Evolutionary conservation across 257 asterid species (phyloP).

Genomic region (Solanum chilense): DNA sequence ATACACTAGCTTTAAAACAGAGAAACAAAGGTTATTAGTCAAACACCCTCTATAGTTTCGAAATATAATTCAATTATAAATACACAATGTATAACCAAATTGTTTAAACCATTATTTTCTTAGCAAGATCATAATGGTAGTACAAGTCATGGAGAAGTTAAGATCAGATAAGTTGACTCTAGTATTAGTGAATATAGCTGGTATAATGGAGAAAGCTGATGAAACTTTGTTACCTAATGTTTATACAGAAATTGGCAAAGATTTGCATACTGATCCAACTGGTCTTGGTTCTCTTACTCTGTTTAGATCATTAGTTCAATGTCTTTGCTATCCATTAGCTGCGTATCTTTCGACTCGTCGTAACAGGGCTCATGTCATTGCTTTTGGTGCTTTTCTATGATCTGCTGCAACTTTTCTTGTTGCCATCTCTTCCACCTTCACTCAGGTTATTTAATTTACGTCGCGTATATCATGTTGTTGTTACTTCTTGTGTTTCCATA

Average conservation of each 20-base stretch:
- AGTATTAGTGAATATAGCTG: background rate
- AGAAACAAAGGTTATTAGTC: background rate
- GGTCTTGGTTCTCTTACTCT: background rate
- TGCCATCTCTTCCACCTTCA: background rate
- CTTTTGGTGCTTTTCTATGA: constrained; percentile 33
- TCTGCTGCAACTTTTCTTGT: constrained; percentile 44
- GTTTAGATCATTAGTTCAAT: background rate
- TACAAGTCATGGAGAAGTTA: background rate
- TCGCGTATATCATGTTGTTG: background rate
- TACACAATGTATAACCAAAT: too few relatives aligned
- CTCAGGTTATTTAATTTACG: background rate
- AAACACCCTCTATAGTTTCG: background rate
- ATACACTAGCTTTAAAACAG: background rate
- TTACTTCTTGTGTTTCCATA: background rate
- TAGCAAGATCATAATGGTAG: too few relatives aligned
- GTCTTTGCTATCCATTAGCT: background rate
- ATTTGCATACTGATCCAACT: background rate
- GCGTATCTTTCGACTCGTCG: background rate
- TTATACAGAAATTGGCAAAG: background rate
- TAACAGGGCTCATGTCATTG: background rate
- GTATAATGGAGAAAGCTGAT: background rate
- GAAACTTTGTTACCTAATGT: background rate
- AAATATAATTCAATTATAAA: too few relatives aligned
- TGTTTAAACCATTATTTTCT: too few relatives aligned
- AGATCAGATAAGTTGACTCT: background rate